Base-by-base conservation (phyloP, 805 yeast species). In the Ogataea salicorniae region DNA sequence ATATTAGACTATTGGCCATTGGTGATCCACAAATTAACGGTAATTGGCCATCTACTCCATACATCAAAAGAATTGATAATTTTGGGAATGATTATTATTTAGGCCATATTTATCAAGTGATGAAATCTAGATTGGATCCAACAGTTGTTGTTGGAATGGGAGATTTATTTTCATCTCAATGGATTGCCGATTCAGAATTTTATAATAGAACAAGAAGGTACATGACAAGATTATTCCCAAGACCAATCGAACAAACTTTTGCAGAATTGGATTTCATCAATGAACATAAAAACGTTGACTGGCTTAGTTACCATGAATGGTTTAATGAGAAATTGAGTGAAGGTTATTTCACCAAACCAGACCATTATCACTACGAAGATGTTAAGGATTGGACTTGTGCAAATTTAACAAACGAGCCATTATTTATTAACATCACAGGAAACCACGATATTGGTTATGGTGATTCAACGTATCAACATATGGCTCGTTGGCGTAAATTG, bases 1-100 rank as follows among this genome's bases (percentile, higher is more conserved):
- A 56, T 55, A 76, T 91, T 44, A 80, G 79, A 52, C 66, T 94
- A 66, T 64, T 91, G 53, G 85, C 96, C 6, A 83, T 90, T 64
- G 99, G 98, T 6, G 99, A 94, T 61, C 99, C 99, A 0, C 99
- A 94, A 69, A 91, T 94, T 64, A 87, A 92, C 52, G 99, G 99
- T 2, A 79, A 83, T 56, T 82, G 88, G 85, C 78, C 76, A 7
- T 69, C 73, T 23, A 84, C 96, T 1, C 79, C 83, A 14, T 81
- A 83, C 59, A 72, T 87, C 48, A 84, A 87, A 50, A 67, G 88
- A 44, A 69, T 94, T 23, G 99, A 94, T 61, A 85, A 87, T 46
- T 84, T 67, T 60, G 99, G 97, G 2, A 94, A 94, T 68, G 99
- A 94, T 68, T 76, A 80, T 55, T 94, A 84, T 60, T 69, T 94